Base-by-base conservation (phyloP, 331 rosid genomes). In the Rosa hybrid region DNA sequence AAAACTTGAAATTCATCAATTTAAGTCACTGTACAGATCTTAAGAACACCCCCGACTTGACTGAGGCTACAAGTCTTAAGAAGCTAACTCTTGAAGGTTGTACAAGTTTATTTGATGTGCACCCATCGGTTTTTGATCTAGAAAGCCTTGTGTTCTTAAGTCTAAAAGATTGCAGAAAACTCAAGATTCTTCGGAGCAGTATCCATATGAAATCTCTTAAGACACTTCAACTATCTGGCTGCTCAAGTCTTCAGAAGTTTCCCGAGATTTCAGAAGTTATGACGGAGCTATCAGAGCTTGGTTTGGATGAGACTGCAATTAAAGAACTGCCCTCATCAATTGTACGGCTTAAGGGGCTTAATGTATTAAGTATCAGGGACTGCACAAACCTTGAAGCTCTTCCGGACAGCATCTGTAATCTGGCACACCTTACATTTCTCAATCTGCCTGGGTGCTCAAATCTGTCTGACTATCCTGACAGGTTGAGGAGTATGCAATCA, bases 381-480 rank as follows among this genome's bases (percentile, higher is more conserved):
- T 73, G 77, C 30, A 30, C 7, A 25, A 72, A 30, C 46, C 27
- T 73, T 51, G 48, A 25, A 23, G 27, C 17, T 51, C 77, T 73
- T 30, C 65, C 49, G 5, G 6, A 73, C 18, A 73, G 2, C 4
- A 27, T 72, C 2, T 51, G 48, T 51, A 34, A 12, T 8, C 12
- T 73, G 49, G 30, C 8, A 17, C 21, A 25, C 1, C 77, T 73
- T 50, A 16, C 13, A 5, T 0, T 7, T 17, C 77, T 73, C 27
- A 1, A 30, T 27, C 77, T 73, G 2, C 5, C 25, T 27, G 77
- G 77, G 18, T 73, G 77, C 34, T 73, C 77, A 50, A 30, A 30
- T 3, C 64, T 73, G 8, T 30, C 8, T 18, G 1, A 16, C 7
- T 51, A 50, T 20, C 77, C 64, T 25, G 27, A 25, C 27, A 25